Conservation (phyloP, 805 yeast genomes). For the Candida peoriensis region DNA sequence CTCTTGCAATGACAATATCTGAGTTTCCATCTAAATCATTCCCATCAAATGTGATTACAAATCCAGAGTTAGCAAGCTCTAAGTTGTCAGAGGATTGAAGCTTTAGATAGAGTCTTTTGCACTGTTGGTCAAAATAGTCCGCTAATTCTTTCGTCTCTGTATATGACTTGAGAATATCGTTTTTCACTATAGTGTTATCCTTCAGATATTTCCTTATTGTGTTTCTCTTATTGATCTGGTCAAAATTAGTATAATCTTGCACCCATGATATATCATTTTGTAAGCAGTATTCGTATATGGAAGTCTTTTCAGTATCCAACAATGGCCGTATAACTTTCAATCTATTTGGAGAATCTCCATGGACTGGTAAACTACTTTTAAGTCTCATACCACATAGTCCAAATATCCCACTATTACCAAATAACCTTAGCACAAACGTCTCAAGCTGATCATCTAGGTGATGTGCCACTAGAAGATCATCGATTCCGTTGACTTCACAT, state of each 20-base stretch:
- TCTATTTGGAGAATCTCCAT: slow-evolving; percentile 8
- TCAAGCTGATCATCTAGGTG: slow-evolving; percentile 70
- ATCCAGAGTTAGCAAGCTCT: slow-evolving; percentile 1
- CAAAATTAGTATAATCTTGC: slow-evolving; percentile 61
- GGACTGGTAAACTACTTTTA: slow-evolving; percentile 15
- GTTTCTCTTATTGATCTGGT: slow-evolving; percentile 53
- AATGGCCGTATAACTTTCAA: slow-evolving; percentile 47
- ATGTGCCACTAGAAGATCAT: slow-evolving; percentile 56
- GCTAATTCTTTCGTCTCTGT: slow-evolving; percentile 18
- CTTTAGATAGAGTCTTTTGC: slow-evolving; percentile 5
- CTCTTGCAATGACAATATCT: slow-evolving; percentile 19
- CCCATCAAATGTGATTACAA: slow-evolving; percentile 3
- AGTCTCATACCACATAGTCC: slow-evolving; percentile 56
- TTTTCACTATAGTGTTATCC: slow-evolving; percentile 10
- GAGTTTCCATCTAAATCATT: slow-evolving; percentile 8
- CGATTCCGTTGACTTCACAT: slow-evolving; percentile 32
- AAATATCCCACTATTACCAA: slow-evolving; percentile 38
- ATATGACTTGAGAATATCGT: slow-evolving; percentile 12
- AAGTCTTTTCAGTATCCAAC: slow-evolving; percentile 37
- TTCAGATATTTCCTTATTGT: slow-evolving; percentile 35
- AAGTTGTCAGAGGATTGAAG: too few species aligned
- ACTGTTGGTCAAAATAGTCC: slow-evolving; percentile 13
- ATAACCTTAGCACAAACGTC: slow-evolving; percentile 54
- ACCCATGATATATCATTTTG: slow-evolving; percentile 47
- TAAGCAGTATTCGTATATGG: slow-evolving; percentile 42